Evolutionary conservation across 2,329 filamentous ascomycete species (phyloP).

Genomic region (Podosphaera aphanis): DNA sequence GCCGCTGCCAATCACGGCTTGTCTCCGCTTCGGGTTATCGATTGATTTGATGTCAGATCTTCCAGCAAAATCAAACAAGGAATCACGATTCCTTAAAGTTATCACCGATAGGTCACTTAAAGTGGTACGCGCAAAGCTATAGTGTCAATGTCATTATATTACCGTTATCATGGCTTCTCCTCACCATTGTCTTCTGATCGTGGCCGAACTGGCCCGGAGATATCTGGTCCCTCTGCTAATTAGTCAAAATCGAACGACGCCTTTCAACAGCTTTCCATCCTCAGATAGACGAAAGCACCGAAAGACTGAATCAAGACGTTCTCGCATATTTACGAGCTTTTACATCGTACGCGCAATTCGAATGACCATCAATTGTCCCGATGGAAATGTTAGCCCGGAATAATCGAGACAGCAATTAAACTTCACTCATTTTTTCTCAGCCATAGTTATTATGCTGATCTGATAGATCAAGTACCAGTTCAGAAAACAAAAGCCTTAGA

Average conservation of each 20-base stretch:
- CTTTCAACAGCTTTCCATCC: background rate
- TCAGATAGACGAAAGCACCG: background rate
- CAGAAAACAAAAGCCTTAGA: background rate
- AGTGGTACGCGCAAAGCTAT: background rate
- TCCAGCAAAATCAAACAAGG: background rate
- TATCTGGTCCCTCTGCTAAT: background rate
- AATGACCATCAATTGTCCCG: background rate
- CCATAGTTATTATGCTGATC: background rate
- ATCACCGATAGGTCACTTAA: background rate
- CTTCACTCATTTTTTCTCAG: background rate
- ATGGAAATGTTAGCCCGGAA: background rate
- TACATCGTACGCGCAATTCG: background rate
- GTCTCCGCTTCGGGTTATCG: background rate
- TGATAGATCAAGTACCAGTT: background rate
- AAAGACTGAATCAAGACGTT: background rate
- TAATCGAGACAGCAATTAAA: background rate
- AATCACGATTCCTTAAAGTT: background rate
- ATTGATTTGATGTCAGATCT: background rate
- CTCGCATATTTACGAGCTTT: background rate
- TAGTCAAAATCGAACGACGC: background rate
- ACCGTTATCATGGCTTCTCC: background rate
- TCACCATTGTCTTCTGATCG: background rate
- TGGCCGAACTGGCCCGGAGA: background rate
- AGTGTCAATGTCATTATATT: background rate
- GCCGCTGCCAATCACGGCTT: background rate